Evolutionary conservation across 768 basidiomycete genomes (phyloP).

Genomic region (Panellus pusillus): DNA sequence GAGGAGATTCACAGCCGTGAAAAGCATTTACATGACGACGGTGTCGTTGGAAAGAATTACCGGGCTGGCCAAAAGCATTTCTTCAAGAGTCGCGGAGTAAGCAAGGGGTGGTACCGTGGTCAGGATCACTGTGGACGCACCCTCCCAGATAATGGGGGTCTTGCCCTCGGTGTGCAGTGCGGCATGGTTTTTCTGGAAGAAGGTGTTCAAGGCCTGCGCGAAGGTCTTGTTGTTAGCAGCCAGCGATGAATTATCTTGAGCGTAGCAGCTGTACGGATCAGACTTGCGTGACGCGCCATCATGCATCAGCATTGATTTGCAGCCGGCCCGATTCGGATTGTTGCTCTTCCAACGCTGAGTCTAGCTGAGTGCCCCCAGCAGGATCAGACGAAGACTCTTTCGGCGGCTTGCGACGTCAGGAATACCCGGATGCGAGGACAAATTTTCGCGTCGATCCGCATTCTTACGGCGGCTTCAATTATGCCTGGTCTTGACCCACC

Average conservation of each 20-base stretch:
- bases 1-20: too few relatives aligned
- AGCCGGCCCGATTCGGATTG: too few relatives aligned
- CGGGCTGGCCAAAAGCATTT: slow-evolving; percentile 48
- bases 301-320: too few relatives aligned
- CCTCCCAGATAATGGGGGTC: slow-evolving; percentile 64
- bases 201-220: slow-evolving; percentile 45
- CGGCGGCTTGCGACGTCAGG: too few relatives aligned
- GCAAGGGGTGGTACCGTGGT: neutral
- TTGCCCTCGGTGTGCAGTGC: slow-evolving; percentile 45
- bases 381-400: too few relatives aligned
- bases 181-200: slow-evolving; percentile 45
- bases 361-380: too few relatives aligned
- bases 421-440: too few relatives aligned
- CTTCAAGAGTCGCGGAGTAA: slow-evolving; percentile 26
- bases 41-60: slow-evolving; percentile 42
- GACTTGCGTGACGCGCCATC: too few relatives aligned
- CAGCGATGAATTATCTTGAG: slow-evolving; percentile 43
- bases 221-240: slow-evolving; percentile 40
- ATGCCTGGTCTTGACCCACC: too few relatives aligned
- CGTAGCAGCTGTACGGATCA: slow-evolving; percentile 41
- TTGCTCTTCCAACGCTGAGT: too few relatives aligned
- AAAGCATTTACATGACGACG: slow-evolving; percentile 36
- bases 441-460: too few relatives aligned
- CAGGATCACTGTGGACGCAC: slow-evolving; percentile 26
- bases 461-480: too few relatives aligned